Evolutionary conservation across 306 rosid species (phyloP).

Genomic region (Cercis canadensis): DNA sequence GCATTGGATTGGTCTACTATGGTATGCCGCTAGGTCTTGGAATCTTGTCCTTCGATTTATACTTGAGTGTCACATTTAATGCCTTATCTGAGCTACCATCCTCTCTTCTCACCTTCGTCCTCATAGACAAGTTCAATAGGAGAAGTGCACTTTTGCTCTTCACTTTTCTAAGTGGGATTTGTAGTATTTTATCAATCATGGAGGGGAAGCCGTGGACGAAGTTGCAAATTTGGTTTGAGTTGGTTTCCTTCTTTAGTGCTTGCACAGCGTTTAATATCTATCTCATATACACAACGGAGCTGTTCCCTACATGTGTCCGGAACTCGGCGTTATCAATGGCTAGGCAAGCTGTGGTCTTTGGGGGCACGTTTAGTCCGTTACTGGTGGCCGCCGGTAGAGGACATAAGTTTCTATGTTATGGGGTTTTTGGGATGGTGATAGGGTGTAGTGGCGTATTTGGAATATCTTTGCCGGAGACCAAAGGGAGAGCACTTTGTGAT

Average conservation of each 20-base stretch:
- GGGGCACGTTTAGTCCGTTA: constrained; percentile 61
- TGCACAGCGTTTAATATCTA: constrained; percentile 48
- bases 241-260: constrained; percentile 60
- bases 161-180: constrained; percentile 48
- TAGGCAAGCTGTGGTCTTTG: constrained; percentile 74
- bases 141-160: constrained; percentile 41
- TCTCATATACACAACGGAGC: constrained; percentile 57
- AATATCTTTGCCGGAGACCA: constrained; percentile 63
- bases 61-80: constrained; percentile 62
- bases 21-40: constrained; percentile 77
- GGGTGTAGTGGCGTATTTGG: constrained; percentile 55
- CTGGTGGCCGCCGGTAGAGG: constrained; percentile 57
- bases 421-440: constrained; percentile 64
- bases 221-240: constrained; percentile 56
- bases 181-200: constrained; percentile 48
- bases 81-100: constrained; percentile 72
- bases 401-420: constrained; percentile 50
- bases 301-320: constrained; percentile 71
- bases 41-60: constrained; percentile 49
- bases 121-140: constrained; percentile 53
- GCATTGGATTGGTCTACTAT: constrained; percentile 63
- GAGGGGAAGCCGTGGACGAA: constrained; percentile 28
- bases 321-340: constrained; percentile 71
- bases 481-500: constrained; percentile 58
- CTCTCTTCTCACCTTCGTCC: constrained; percentile 36